A percentile compares a stretch with the other conserved stretches of the same genome.
Evolutionary conservation across 2,329 filamentous ascomycete genomes (phyloP).

Genomic region (Neonectria ditissima): DNA sequence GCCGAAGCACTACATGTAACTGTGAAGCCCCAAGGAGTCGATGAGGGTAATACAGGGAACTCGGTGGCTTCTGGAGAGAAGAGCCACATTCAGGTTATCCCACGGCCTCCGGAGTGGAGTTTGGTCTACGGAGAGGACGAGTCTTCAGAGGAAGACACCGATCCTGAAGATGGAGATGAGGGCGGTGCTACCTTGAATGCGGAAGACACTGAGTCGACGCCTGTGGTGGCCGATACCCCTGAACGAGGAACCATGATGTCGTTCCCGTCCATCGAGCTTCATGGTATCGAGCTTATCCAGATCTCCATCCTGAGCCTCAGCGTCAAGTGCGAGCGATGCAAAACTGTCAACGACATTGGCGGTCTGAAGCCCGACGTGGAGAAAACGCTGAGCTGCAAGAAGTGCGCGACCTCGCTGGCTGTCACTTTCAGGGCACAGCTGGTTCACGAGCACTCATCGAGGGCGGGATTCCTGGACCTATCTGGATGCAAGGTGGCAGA

Average conservation of each 20-base stretch:
- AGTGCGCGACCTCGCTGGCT: constrained; percentile 66
- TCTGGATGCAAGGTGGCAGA: constrained; percentile 80
- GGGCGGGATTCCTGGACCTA: constrained; percentile 83
- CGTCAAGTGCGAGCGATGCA: constrained; percentile 84
- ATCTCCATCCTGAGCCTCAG: constrained; percentile 74
- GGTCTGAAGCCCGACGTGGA: constrained; percentile 69
- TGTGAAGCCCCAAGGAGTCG: constrained; percentile 23
- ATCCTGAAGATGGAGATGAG: constrained; percentile 55
- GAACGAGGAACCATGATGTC: constrained; percentile 82
- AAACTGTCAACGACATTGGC: constrained; percentile 76
- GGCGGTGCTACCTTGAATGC: constrained; percentile 57
- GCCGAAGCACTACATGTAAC: constrained; percentile 32
- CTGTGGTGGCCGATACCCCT: constrained; percentile 45
- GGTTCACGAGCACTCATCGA: constrained; percentile 78
- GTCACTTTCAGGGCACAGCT: constrained; percentile 74
- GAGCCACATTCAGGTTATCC: constrained; percentile 77
- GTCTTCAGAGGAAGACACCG: constrained; percentile 61
- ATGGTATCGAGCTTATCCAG: constrained; percentile 81
- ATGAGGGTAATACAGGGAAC: constrained; percentile 25
- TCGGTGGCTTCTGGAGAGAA: constrained; percentile 56
- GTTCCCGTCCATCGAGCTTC: constrained; percentile 81
- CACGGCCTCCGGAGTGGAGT: constrained; percentile 82
- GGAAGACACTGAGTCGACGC: constrained; percentile 35
- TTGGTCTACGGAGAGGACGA: constrained; percentile 59
- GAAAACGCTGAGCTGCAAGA: constrained; percentile 67